A percentile compares a stretch with the other conserved stretches of the same genome.
Conservation (phyloP, 495 filamentous ascomycete genomes). For the Penicillium bovifimosum region DNA sequence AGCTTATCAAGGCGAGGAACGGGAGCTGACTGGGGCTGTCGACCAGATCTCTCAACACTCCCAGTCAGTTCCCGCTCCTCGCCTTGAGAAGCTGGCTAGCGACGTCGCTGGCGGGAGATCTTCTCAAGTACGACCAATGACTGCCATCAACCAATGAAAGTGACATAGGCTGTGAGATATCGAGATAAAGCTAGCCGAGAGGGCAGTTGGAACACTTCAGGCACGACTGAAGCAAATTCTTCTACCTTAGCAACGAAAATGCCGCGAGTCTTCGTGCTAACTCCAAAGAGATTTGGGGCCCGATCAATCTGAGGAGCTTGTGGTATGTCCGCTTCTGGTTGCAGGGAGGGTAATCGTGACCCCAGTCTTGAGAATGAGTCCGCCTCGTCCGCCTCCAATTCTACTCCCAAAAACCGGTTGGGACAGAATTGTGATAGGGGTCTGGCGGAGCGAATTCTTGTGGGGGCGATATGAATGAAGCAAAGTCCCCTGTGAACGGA, state of each 20-base stretch:
- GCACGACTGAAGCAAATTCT: not conserved
- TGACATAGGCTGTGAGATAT: constrained; percentile 22
- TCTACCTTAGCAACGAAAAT: not conserved
- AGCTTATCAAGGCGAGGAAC: too few species aligned
- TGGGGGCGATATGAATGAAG: not conserved
- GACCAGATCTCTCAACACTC: too few species aligned
- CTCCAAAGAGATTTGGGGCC: not conserved
- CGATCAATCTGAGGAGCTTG: not conserved
- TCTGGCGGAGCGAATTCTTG: not conserved
- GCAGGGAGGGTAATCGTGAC: not conserved
- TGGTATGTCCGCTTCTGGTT: not conserved
- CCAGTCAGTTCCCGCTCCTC: too few species aligned
- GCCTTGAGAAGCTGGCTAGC: too few species aligned
- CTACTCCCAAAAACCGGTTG: not conserved
- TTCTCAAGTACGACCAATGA: too few species aligned
- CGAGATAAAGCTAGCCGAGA: constrained; percentile 17
- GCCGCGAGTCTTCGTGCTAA: not conserved
- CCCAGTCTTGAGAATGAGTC: not conserved
- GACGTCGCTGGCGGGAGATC: too few species aligned
- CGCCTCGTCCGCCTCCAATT: not conserved
- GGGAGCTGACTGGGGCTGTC: too few species aligned
- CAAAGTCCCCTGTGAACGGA: not conserved
- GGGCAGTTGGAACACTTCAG: constrained; percentile 26
- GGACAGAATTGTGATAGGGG: not conserved
- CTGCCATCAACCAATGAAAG: too few species aligned